These are phyloP conservation scores for Diaporthe sp. DNA, from an alignment of 2,329 filamentous ascomycete species.

Conservation along the genomic window DNA sequence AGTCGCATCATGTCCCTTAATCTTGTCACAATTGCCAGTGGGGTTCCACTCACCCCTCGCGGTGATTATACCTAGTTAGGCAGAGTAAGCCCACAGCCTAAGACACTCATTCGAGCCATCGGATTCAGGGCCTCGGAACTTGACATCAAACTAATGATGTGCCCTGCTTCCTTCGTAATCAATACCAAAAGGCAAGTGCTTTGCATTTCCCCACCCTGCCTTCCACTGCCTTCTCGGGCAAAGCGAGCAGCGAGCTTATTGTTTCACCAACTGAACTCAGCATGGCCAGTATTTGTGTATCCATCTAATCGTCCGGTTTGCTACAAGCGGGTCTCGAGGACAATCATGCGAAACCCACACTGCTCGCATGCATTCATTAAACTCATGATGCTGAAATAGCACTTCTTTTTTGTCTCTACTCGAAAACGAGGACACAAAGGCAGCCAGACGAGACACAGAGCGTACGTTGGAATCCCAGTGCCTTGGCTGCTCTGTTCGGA, in stretches of 20 bases:
- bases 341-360: neutral
- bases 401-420: no score
- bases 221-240: no score
- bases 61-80: neutral
- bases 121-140: neutral
- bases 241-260: no score
- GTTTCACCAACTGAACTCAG: neutral
- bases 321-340: neutral
- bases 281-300: neutral
- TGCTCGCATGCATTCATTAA: neutral
- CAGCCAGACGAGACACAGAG: neutral
- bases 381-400: neutral
- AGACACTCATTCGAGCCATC: neutral
- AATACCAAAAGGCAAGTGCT: no score
- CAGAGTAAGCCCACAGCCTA: neutral
- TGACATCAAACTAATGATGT: neutral
- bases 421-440: no score
- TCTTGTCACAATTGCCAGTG: neutral
- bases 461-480: neutral
- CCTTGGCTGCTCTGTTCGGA: neutral
- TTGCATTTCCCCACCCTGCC: no score
- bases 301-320: neutral
- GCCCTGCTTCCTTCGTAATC: neutral
- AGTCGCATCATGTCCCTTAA: neutral
- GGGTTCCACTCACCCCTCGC: constrained; percentile 8